Evolutionary conservation across 208 protist species (phyloP).

Genomic region (Trypanosoma boissoni): DNA sequence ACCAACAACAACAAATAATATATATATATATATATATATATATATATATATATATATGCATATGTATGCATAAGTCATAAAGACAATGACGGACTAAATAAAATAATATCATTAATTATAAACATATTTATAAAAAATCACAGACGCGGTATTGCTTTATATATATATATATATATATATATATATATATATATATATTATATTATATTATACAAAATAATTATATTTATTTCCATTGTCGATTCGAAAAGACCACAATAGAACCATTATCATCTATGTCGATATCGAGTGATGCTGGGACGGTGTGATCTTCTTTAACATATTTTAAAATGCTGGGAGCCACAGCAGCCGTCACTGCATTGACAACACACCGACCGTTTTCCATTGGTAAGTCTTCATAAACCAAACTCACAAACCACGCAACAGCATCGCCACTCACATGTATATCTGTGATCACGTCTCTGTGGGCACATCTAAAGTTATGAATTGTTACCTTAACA

Average conservation of each 20-base stretch:
- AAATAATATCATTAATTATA: too few species aligned
- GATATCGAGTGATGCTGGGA: constrained; percentile 7
- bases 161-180: too few species aligned
- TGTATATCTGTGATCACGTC: constrained; percentile 7
- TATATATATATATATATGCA: too few species aligned
- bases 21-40: not conserved
- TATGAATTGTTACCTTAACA: constrained; percentile 32
- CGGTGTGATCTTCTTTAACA: not conserved
- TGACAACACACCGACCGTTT: constrained; percentile 25
- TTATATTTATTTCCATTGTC: not conserved
- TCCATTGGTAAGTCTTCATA: constrained; percentile 24
- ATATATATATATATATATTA: too few species aligned
- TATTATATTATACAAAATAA: too few species aligned
- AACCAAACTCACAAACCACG: constrained; percentile 25
- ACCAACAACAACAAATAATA: not conserved
- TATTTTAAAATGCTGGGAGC: constrained; percentile 10
- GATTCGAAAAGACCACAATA: constrained; percentile 6
- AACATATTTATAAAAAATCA: too few species aligned
- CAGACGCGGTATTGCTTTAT: too few species aligned
- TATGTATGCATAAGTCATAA: too few species aligned
- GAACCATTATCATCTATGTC: constrained; percentile 18
- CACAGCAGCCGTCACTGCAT: constrained; percentile 15
- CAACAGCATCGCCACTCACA: constrained; percentile 16
- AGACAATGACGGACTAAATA: too few species aligned
- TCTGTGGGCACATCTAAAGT: constrained; percentile 31